A percentile compares a stretch with the other conserved stretches of the same genome.
Conservation (phyloP, 768 basidiomycete species). For the Auricularia sp. region DNA sequence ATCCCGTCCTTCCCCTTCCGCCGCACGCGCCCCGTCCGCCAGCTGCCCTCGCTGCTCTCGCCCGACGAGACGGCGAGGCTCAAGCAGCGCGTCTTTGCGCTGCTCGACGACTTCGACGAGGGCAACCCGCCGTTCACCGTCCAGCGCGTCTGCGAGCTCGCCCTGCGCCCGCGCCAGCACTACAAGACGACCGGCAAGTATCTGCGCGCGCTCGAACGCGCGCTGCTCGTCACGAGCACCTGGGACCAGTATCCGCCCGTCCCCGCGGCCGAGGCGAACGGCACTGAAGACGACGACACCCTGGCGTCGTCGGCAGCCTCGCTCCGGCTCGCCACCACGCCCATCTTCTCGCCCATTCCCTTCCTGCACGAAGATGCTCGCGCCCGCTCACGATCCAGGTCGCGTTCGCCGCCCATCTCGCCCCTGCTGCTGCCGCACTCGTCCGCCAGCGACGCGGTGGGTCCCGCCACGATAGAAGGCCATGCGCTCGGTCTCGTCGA, state of each 20-base stretch:
- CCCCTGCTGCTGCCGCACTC: constrained; percentile 31
- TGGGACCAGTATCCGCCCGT: constrained; percentile 52
- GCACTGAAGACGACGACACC: constrained; percentile 23
- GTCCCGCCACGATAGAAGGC: constrained; percentile 26
- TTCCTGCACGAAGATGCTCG: constrained; percentile 79
- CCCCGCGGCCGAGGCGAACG: constrained; percentile 20
- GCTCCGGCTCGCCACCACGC: constrained; percentile 47
- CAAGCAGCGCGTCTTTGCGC: constrained; percentile 45
- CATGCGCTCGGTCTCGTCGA: constrained; percentile 60
- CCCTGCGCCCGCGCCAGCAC: constrained; percentile 52
- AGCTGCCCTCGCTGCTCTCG: constrained; percentile 47
- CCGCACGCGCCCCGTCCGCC: constrained; percentile 36
- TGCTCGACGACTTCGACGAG: constrained; percentile 70
- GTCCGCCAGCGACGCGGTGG: constrained; percentile 6
- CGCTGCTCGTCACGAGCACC: constrained; percentile 74
- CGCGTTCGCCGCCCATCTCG: constrained; percentile 69
- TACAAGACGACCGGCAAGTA: constrained; percentile 80
- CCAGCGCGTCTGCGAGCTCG: constrained; percentile 79
- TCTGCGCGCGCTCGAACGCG: constrained; percentile 74
- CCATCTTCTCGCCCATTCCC: constrained; percentile 78
- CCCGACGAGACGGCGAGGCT: constrained; percentile 47
- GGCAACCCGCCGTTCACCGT: constrained; percentile 77
- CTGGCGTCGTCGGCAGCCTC: constrained; percentile 32
- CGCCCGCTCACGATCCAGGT: constrained; percentile 43
- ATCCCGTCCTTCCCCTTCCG: constrained; percentile 66